Evolutionary conservation across 768 basidiomycete species (phyloP).

Genomic region (Cystoderma amianthinum): DNA sequence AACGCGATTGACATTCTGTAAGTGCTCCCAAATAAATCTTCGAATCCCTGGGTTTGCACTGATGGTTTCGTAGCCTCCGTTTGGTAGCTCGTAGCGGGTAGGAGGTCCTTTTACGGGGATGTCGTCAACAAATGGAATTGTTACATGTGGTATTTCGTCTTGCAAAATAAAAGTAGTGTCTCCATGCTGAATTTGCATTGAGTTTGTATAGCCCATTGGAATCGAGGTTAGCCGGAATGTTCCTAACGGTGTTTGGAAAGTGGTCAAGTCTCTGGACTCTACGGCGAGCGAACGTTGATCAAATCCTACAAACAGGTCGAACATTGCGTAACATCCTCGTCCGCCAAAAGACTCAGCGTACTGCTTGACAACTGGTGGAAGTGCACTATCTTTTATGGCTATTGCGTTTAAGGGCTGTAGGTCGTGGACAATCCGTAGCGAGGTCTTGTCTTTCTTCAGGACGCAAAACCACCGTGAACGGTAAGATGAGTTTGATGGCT

Average conservation of each 20-base stretch:
- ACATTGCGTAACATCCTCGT: too few relatives aligned
- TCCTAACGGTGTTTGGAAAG: too few relatives aligned
- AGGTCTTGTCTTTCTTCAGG: slow-evolving; percentile 27
- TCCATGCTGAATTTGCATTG: too few relatives aligned
- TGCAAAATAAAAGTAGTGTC: neutral
- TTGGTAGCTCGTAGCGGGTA: too few relatives aligned
- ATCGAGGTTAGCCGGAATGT: too few relatives aligned
- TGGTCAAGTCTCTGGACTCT: neutral
- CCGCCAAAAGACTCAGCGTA: too few relatives aligned
- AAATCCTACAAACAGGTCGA: too few relatives aligned
- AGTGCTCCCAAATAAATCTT: slow-evolving; percentile 32
- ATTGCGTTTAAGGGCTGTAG: slow-evolving; percentile 30
- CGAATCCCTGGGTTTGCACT: slow-evolving; percentile 19
- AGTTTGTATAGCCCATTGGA: too few relatives aligned
- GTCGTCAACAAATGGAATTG: neutral
- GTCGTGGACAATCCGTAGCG: slow-evolving; percentile 24
- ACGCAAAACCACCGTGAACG: slow-evolving; percentile 34
- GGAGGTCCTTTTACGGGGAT: too few relatives aligned
- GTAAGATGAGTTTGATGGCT: too few relatives aligned
- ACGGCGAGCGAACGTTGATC: neutral
- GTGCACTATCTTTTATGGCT: slow-evolving; percentile 24
- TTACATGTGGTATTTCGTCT: too few relatives aligned
- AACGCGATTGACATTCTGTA: slow-evolving; percentile 20
- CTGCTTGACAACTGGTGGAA: slow-evolving; percentile 25
- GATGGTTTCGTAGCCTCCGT: slow-evolving; percentile 11